Evolutionary conservation across 495 filamentous ascomycete species (phyloP), one percentile per base, ranked within the genome.

Genomic region (Talaromyces nanjingensis): DNA sequence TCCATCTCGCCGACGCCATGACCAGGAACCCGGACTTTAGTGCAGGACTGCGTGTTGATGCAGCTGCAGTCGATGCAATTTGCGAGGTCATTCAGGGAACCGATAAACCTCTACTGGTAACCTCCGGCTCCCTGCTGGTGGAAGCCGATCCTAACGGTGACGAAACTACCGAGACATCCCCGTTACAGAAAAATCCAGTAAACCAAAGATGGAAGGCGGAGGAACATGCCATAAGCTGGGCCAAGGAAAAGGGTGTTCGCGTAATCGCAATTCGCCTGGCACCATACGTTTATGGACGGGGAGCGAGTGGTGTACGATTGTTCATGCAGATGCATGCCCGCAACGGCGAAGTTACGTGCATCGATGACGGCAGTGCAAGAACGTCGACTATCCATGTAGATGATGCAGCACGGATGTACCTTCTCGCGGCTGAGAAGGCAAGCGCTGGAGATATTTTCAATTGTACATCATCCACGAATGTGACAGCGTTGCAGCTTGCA

Each of bases 231-330:
- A 65, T 72, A 4, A 31, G 24, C n/a, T 55, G 53, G 53, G 66
- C 69, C 4, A 62, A 64, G 12, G 52, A 66, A n/a, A 65, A 69
- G 49, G 74, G 76, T 2, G 60, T 81, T 31, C 45, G 64, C 8
- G 72, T 76, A 0, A 68, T 52, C 22, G 63, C 65, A 12, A 70
- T 81, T 12, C 70, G 78, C 1, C 69, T 80, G 0, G 70, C 78
- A 3, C 74, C 75, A 1, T 80, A 65, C 33, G 76, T 79, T 1
- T 79, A 81, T 59, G 78, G 77, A 0, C 74, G 70, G 6, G 78
- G 77, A 0, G 78, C 70, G 2, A 77, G 74, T 52, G 76, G 73
- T n/a, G 53, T 79, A 3, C 27, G 22, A 8, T 14, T 72, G 1
- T 68, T 77, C 37, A 73, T 66, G 73, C 4, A 53, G 1, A 59